Percentiles rank a stretch among this genome's conserved stretches.
phyloP scores from a whole-genome alignment of 805 yeast genomes.

The Teunomyces tritomae region DNA sequence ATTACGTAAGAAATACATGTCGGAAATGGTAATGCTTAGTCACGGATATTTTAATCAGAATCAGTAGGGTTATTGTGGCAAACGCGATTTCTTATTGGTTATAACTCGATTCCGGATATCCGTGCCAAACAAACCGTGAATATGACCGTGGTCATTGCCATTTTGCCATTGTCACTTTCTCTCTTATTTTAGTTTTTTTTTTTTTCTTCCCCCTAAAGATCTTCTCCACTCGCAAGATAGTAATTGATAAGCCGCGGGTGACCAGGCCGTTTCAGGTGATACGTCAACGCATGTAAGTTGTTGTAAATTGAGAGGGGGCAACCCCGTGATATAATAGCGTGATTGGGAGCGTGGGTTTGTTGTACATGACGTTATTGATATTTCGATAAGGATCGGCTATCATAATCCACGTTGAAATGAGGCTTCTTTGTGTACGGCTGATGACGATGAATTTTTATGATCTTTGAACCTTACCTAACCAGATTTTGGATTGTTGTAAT shows the following conservation, averaged over 20 bases:
- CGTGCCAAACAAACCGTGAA: background rate
- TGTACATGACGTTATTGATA: too few species aligned
- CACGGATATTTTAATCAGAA: background rate
- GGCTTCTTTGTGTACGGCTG: background rate
- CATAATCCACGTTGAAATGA: too few species aligned
- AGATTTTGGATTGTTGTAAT: background rate
- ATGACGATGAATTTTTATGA: background rate
- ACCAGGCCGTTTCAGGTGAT: background rate
- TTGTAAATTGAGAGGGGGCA: too few species aligned
- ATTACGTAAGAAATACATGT: background rate
- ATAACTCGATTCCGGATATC: background rate
- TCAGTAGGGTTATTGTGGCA: background rate
- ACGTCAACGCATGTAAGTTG: background rate
- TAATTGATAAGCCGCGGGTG: background rate
- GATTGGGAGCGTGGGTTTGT: too few species aligned
- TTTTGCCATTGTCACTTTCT: too few species aligned
- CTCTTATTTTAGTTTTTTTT: too few species aligned
- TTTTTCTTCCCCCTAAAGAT: background rate
- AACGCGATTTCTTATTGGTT: background rate
- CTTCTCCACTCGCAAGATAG: background rate
- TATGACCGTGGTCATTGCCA: background rate
- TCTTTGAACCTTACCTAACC: background rate
- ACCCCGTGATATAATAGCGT: too few species aligned
- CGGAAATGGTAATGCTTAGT: background rate
- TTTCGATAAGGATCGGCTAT: too few species aligned